These are phyloP conservation scores for Albugo laibachii DNA, from an alignment of 352 stramenopile genomes.

Conservation along the genomic window DNA sequence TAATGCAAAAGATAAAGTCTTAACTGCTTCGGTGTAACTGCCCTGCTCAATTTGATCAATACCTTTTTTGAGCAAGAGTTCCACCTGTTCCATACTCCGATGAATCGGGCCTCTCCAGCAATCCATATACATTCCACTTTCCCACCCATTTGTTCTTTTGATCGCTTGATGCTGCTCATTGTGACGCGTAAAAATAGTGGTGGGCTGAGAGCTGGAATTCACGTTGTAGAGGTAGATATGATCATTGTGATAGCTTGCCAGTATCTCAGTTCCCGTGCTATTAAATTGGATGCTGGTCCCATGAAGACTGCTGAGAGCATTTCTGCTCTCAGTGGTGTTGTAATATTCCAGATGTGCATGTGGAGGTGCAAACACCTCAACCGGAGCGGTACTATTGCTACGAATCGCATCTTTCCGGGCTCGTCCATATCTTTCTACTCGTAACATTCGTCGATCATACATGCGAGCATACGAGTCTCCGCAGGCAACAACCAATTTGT, in stretches of 20 bases:
- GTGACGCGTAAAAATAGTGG: slow-evolving; percentile 3
- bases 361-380: slow-evolving; percentile 48
- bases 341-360: slow-evolving; percentile 49
- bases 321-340: slow-evolving; percentile 17
- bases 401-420: not conserved
- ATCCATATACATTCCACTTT: slow-evolving; percentile 19
- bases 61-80: no score
- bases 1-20: no score
- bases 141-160: slow-evolving; percentile 11
- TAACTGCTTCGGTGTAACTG: no score
- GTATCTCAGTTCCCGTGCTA: slow-evolving; percentile 33
- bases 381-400: slow-evolving; percentile 19
- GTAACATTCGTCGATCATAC: slow-evolving; percentile 62
- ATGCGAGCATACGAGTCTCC: slow-evolving; percentile 62
- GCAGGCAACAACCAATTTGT: slow-evolving; percentile 47
- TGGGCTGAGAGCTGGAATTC: slow-evolving; percentile 8
- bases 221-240: slow-evolving; percentile 70
- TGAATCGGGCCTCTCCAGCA: slow-evolving; percentile 6
- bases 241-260: slow-evolving; percentile 73
- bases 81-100: not conserved
- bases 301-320: slow-evolving; percentile 31
- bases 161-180: slow-evolving; percentile 5
- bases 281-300: slow-evolving; percentile 71
- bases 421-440: slow-evolving; percentile 12
- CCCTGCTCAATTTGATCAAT: no score